Conservation (phyloP, 768 basidiomycete genomes). For the Phylloporus sp. region DNA sequence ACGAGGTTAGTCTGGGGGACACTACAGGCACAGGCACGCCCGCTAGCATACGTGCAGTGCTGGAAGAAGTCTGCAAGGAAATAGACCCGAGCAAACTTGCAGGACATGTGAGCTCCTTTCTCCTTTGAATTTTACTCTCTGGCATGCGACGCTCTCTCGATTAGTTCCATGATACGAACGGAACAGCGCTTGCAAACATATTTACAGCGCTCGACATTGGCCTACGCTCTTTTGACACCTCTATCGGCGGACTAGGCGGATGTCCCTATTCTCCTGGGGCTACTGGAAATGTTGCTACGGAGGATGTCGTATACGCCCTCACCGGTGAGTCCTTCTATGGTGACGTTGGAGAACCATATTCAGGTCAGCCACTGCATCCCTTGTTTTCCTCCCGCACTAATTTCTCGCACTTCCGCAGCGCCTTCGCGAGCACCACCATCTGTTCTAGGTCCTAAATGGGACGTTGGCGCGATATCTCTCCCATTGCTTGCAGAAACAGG, state of each 20-base stretch:
- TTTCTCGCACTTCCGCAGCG: background rate
- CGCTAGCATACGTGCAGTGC: slow-evolving; percentile 56
- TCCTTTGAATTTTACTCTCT: background rate
- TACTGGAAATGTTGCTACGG: slow-evolving; percentile 92
- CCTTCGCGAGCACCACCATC: background rate
- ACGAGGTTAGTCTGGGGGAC: slow-evolving; percentile 89
- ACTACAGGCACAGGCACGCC: slow-evolving; percentile 88
- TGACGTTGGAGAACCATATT: slow-evolving; percentile 36
- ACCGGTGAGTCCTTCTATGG: slow-evolving; percentile 55
- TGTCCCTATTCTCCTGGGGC: slow-evolving; percentile 97
- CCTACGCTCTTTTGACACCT: slow-evolving; percentile 76
- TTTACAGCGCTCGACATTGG: slow-evolving; percentile 69
- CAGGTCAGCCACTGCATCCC: slow-evolving; percentile 10
- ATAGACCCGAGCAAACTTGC: slow-evolving; percentile 69
- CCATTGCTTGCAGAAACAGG: slow-evolving; percentile 72
- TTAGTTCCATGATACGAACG: slow-evolving; percentile 90
- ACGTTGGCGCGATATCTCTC: slow-evolving; percentile 49
- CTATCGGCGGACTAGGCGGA: slow-evolving; percentile 87
- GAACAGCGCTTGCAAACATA: slow-evolving; percentile 76
- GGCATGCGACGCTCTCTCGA: background rate
- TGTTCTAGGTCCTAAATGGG: slow-evolving; percentile 18
- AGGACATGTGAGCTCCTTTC: slow-evolving; percentile 40
- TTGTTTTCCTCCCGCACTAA: background rate
- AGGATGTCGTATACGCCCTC: slow-evolving; percentile 85
- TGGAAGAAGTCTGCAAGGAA: slow-evolving; percentile 63